These are phyloP conservation scores for Prunus mira DNA, from an alignment of 306 rosid genomes.

Conservation along the genomic window DNA sequence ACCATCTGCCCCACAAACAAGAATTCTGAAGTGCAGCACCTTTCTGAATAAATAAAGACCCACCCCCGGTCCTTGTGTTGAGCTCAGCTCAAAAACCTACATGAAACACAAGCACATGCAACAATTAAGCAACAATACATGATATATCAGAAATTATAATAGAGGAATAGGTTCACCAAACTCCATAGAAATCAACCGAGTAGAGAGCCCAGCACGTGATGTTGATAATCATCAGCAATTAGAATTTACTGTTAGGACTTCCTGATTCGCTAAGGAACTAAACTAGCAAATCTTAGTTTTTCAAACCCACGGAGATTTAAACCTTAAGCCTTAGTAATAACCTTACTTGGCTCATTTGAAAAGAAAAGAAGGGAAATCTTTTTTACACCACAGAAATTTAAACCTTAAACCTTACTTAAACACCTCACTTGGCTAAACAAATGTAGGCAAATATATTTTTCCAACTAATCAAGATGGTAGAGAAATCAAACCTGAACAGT, in stretches of 20 bases:
- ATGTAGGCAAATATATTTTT: not conserved
- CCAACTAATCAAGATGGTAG: constrained; percentile 13
- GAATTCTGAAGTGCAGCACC: constrained; percentile 92
- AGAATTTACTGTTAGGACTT: not conserved
- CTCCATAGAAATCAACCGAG: not conserved
- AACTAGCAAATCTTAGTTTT: not conserved
- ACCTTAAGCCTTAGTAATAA: not conserved
- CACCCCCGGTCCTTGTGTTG: constrained; percentile 83
- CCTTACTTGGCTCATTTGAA: not conserved
- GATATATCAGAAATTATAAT: not conserved
- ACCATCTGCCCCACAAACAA: constrained; percentile 97
- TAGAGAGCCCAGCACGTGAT: not conserved
- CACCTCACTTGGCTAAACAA: no score
- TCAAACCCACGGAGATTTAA: not conserved
- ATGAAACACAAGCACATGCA: constrained; percentile 23
- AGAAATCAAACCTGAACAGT: constrained; percentile 81
- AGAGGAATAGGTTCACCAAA: not conserved
- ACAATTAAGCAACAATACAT: not conserved
- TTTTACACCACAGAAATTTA: no score
- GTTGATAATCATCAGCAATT: constrained; percentile 3
- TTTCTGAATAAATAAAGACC: constrained; percentile 89
- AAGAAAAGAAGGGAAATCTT: not conserved
- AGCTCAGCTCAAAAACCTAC: constrained; percentile 89
- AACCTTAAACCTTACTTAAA: no score
- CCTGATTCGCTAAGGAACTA: not conserved